These are phyloP conservation scores for Termitomyces sp. DNA, from an alignment of 768 basidiomycete species.

Conservation along the genomic window DNA sequence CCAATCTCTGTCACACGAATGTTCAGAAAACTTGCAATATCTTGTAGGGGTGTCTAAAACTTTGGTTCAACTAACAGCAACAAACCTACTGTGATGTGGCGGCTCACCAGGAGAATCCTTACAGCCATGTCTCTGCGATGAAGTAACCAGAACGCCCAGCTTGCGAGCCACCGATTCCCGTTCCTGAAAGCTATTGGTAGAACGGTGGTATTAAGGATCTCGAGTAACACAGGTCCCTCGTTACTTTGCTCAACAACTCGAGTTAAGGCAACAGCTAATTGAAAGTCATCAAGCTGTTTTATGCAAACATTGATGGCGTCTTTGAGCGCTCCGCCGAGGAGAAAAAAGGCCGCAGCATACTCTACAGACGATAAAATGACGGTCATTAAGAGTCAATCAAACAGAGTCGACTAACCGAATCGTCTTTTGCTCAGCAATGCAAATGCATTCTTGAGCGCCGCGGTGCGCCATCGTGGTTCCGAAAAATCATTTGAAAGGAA, in stretches of 20 bases:
- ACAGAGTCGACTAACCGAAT: slow-evolving; percentile 60
- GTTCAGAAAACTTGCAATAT: slow-evolving; percentile 58
- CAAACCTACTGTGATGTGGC: background rate
- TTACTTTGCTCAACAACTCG: slow-evolving; percentile 81
- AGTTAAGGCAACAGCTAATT: slow-evolving; percentile 84
- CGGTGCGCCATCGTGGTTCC: slow-evolving; percentile 81
- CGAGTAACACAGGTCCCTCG: slow-evolving; percentile 71
- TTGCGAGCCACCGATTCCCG: slow-evolving; percentile 91
- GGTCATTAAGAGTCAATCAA: background rate
- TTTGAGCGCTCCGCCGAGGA: slow-evolving; percentile 82
- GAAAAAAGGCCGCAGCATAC: slow-evolving; percentile 98
- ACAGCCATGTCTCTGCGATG: slow-evolving; percentile 85
- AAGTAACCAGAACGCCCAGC: slow-evolving; percentile 97
- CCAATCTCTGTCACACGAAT: slow-evolving; percentile 63
- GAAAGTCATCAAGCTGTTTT: slow-evolving; percentile 84
- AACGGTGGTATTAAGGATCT: slow-evolving; percentile 70
- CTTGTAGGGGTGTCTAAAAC: slow-evolving; percentile 68
- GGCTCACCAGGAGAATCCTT: slow-evolving; percentile 79
- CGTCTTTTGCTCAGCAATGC: slow-evolving; percentile 87
- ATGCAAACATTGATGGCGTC: slow-evolving; percentile 92
- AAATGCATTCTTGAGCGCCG: slow-evolving; percentile 95
- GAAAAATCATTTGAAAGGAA: slow-evolving; percentile 91
- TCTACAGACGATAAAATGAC: slow-evolving; percentile 43
- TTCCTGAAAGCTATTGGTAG: slow-evolving; percentile 81
- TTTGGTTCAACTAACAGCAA: background rate